phyloP scores from a whole-genome alignment of 2,329 filamentous ascomycete species.

The Talaromyces sp. region DNA sequence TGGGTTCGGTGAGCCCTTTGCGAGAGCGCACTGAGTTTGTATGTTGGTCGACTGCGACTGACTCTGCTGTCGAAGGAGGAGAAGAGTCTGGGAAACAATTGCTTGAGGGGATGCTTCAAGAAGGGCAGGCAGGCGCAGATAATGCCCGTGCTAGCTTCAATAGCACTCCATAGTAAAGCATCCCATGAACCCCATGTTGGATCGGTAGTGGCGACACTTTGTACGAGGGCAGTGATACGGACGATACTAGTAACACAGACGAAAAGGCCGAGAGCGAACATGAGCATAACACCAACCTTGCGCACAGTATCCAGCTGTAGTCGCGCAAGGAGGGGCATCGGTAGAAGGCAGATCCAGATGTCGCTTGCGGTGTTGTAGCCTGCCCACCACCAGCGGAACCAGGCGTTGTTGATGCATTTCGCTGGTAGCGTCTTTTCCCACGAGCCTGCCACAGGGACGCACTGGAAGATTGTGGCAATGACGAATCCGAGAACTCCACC shows the following conservation, averaged over 20 bases:
- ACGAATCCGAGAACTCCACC: constrained; percentile 18
- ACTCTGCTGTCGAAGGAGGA: constrained; percentile 18
- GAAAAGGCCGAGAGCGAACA: constrained; percentile 52
- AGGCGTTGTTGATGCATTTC: constrained; percentile 50
- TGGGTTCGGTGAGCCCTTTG: not conserved
- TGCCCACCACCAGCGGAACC: constrained; percentile 36
- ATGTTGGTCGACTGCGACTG: constrained; percentile 16
- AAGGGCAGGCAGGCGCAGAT: constrained; percentile 26
- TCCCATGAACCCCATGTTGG: constrained; percentile 22
- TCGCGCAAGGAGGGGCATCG: constrained; percentile 47
- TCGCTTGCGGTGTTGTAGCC: constrained; percentile 30
- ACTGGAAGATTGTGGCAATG: constrained; percentile 42
- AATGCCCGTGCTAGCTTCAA: constrained; percentile 24
- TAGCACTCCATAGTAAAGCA: constrained; percentile 23
- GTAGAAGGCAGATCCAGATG: constrained; percentile 46
- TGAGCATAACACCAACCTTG: constrained; percentile 48
- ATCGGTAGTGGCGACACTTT: constrained; percentile 18
- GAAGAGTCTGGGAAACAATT: constrained; percentile 22
- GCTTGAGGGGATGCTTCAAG: constrained; percentile 23
- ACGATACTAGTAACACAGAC: constrained; percentile 52
- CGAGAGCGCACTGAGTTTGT: constrained; percentile 18
- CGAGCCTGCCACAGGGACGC: constrained; percentile 46
- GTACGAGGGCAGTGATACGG: constrained; percentile 34
- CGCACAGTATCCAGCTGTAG: constrained; percentile 45
- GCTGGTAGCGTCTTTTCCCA: constrained; percentile 48